Conservation (phyloP, 2,329 filamentous ascomycete species). For the Moelleriella libera region DNA sequence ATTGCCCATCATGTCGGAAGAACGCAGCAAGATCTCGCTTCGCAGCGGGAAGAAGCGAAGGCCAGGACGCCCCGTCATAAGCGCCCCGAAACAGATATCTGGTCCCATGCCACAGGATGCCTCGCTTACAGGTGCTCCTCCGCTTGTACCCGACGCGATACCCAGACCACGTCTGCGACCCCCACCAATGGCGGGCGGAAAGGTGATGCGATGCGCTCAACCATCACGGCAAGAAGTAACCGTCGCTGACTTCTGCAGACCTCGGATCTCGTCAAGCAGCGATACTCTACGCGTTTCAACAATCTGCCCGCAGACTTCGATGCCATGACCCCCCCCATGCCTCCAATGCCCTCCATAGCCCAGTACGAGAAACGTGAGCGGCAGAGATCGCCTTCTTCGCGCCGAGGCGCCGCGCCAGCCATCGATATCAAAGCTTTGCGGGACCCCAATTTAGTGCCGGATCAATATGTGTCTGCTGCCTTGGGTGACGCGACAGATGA, state of each 20-base stretch:
- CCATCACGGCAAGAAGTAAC: neutral
- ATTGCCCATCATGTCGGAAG: slow-evolving; percentile 40
- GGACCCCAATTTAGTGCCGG: slow-evolving; percentile 65
- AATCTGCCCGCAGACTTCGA: slow-evolving; percentile 58
- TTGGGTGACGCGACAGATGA: slow-evolving; percentile 77
- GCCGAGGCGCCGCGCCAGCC: slow-evolving; percentile 41
- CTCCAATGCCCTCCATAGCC: slow-evolving; percentile 44
- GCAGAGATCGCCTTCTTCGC: slow-evolving; percentile 38
- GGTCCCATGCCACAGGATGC: slow-evolving; percentile 41
- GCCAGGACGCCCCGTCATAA: slow-evolving; percentile 38
- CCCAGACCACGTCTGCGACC: slow-evolving; percentile 29
- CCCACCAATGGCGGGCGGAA: slow-evolving; percentile 38
- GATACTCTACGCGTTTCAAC: slow-evolving; percentile 90
- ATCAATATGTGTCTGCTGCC: slow-evolving; percentile 62
- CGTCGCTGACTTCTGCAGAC: slow-evolving; percentile 26
- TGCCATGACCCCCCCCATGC: slow-evolving; percentile 57
- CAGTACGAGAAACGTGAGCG: slow-evolving; percentile 41
- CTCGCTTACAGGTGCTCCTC: slow-evolving; percentile 13
- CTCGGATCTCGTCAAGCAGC: slow-evolving; percentile 77
- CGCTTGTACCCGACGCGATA: slow-evolving; percentile 10
- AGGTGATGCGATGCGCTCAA: slow-evolving; percentile 23
- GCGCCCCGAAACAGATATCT: slow-evolving; percentile 49
- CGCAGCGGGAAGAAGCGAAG: slow-evolving; percentile 42
- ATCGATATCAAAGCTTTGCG: slow-evolving; percentile 67
- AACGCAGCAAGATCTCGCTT: slow-evolving; percentile 47